Evolutionary conservation across 768 basidiomycete genomes (phyloP).

Genomic region (Gelatoporia subvermispora): DNA sequence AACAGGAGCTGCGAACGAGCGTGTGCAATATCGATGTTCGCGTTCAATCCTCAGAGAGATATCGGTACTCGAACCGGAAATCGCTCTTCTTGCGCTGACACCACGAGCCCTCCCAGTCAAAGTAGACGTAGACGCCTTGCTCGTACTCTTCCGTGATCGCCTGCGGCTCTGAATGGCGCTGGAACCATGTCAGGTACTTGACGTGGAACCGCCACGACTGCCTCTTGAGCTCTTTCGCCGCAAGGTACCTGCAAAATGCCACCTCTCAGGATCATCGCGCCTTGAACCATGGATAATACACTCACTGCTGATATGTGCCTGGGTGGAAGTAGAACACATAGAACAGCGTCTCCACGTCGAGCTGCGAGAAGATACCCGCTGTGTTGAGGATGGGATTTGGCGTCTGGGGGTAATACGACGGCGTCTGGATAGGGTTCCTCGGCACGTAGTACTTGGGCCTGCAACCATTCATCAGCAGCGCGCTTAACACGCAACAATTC

Average conservation of each 20-base stretch:
- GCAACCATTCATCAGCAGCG: not conserved
- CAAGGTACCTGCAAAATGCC: constrained; percentile 63
- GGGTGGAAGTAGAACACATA: constrained; percentile 98
- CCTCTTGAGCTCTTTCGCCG: constrained; percentile 93
- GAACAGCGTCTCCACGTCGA: constrained; percentile 96
- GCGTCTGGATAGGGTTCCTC: constrained; percentile 86
- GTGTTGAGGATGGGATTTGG: constrained; percentile 79
- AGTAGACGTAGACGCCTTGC: constrained; percentile 98
- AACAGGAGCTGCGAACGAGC: not conserved
- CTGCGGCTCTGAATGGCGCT: constrained; percentile 94
- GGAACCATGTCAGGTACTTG: constrained; percentile 99
- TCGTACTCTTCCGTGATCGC: constrained; percentile 99
- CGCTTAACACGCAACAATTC: not conserved
- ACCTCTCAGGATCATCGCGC: not conserved
- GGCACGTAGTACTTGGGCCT: constrained; percentile 98
- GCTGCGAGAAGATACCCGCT: constrained; percentile 78
- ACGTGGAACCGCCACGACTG: constrained; percentile 99
- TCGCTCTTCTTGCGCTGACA: constrained; percentile 97
- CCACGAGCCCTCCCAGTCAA: constrained; percentile 99
- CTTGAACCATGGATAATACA: constrained; percentile 7
- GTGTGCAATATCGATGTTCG: not conserved
- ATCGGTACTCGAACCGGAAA: constrained; percentile 95
- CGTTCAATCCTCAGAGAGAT: constrained; percentile 81
- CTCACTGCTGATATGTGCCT: constrained; percentile 96
- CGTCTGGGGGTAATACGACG: constrained; percentile 89